Evolutionary conservation across 306 rosid species (phyloP).

Genomic region (Cicer bijugum): DNA sequence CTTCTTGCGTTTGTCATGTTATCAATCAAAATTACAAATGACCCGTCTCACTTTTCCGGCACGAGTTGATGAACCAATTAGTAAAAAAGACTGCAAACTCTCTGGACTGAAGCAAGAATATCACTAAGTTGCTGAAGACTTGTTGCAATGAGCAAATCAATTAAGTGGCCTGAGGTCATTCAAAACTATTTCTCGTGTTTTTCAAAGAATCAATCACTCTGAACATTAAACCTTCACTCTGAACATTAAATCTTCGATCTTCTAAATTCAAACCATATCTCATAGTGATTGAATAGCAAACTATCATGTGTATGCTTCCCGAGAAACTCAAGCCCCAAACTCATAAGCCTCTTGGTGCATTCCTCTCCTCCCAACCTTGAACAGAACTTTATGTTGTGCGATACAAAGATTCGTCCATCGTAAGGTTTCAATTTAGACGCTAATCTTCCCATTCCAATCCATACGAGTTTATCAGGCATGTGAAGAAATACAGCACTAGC

Average conservation of each 20-base stretch:
- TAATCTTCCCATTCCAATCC: conserved; percentile 81
- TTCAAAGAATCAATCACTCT: background rate
- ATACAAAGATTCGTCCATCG: conserved; percentile 80
- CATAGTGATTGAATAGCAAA: conserved; percentile 85
- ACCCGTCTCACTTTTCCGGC: conserved; percentile 33
- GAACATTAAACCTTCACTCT: conserved; percentile 43
- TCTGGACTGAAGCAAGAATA: conserved; percentile 32
- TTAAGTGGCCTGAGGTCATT: conserved; percentile 37
- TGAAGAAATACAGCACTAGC: conserved; percentile 97
- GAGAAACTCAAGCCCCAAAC: conserved; percentile 77
- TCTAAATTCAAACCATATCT: conserved; percentile 88
- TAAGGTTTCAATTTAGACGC: conserved; percentile 65
- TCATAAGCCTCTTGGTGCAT: conserved; percentile 69
- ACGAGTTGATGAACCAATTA: conserved; percentile 32
- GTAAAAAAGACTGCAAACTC: conserved; percentile 37
- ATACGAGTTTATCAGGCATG: conserved; percentile 87
- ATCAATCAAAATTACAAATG: conserved; percentile 38
- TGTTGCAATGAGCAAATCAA: conserved; percentile 27
- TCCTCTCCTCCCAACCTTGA: conserved; percentile 82
- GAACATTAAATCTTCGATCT: conserved; percentile 53
- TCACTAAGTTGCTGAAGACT: conserved; percentile 35
- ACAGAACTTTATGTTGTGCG: conserved; percentile 89
- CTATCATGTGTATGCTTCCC: conserved; percentile 89
- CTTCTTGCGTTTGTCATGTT: conserved; percentile 23
- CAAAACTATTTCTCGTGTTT: conserved; percentile 35